Evolutionary conservation across 768 basidiomycete species (phyloP), one percentile per base, ranked within the genome.

Genomic region (Neoboletus brunneissimus): DNA sequence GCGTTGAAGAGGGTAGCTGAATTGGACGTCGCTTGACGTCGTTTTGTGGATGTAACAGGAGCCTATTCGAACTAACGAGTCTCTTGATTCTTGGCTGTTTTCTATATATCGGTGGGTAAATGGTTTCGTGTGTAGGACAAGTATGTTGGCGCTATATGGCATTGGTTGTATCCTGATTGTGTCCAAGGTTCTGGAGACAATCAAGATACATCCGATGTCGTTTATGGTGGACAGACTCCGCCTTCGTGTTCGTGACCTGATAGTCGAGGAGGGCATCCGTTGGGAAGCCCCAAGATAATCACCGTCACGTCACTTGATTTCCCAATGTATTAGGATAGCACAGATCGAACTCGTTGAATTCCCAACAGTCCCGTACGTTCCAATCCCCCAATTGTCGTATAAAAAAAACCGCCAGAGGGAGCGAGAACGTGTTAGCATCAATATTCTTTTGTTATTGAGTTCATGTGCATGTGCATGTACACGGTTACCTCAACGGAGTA

Each of bases 1-100:
- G 64, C 60, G 15, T 45, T 62, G 32, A 59, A 56, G 45, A 55
- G 48, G 6, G 56, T 61, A 4, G 53, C 55, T 27, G 56, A 64
- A 29, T 42, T 64, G 40, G 52, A 54, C 4, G 37, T 10, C 10
- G 20, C 8, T 11, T 60, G 9, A 49, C 15, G 13, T 0, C 10
- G 3, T 22, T 44, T 5, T 29, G 34, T 18, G 43, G 9, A 10
- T 16, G 43, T 23, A 11, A 15, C 22, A 23, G 22, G 20, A 5
- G 8, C 23, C 8, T 16, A 25, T 18, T 18, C 23, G 25, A 2
- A 16, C 42, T 4, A 13, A 22, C 12, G 15, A 43, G 13, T 27
- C 9, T 27, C 1, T 5, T 1, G 4, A 18, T 23, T 3, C 7
- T 23, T 7, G 7, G 13, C 22, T 16, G 3, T 16, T 22, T 10